Conservation (phyloP, 2,329 filamentous ascomycete genomes). For the Trichoderma gracile region DNA sequence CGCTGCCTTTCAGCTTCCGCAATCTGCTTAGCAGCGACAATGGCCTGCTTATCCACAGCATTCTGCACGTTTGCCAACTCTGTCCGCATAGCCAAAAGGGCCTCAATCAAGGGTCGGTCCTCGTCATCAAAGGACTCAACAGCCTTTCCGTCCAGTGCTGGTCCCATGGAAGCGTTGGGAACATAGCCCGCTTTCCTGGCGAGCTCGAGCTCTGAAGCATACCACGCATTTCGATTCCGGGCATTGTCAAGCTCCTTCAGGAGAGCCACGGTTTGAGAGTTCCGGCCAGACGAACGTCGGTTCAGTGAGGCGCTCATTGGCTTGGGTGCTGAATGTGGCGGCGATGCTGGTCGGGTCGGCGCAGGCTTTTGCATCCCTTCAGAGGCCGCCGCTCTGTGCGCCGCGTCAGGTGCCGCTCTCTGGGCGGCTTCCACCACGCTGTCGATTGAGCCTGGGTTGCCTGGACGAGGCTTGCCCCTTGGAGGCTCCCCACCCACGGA, state of each 20-base stretch:
- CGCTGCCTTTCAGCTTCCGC: constrained; percentile 93
- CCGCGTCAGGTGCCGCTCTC: constrained; percentile 37
- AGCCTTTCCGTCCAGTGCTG: constrained; percentile 72
- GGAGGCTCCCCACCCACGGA: constrained; percentile 32
- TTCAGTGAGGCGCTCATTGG: constrained; percentile 60
- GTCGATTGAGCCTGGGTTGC: constrained; percentile 66
- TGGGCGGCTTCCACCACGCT: constrained; percentile 61
- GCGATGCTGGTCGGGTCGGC: constrained; percentile 52
- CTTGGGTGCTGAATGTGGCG: constrained; percentile 55
- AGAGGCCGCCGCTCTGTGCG: neutral
- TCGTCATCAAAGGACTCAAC: constrained; percentile 86
- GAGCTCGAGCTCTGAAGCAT: constrained; percentile 88
- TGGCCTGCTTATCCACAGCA: constrained; percentile 84
- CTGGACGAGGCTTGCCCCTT: constrained; percentile 36
- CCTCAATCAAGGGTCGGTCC: constrained; percentile 88
- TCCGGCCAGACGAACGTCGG: constrained; percentile 60
- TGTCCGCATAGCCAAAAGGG: constrained; percentile 84
- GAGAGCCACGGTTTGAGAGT: constrained; percentile 70
- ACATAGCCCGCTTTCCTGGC: constrained; percentile 88
- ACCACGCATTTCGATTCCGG: constrained; percentile 92
- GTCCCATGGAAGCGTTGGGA: constrained; percentile 67
- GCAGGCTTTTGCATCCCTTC: constrained; percentile 54
- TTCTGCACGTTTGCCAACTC: constrained; percentile 88
- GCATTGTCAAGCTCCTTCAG: constrained; percentile 83
- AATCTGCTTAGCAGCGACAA: constrained; percentile 82